These are phyloP conservation scores for Neopestalotiopsis clavispora DNA, from an alignment of 2,329 filamentous ascomycete species.

Conservation along the genomic window DNA sequence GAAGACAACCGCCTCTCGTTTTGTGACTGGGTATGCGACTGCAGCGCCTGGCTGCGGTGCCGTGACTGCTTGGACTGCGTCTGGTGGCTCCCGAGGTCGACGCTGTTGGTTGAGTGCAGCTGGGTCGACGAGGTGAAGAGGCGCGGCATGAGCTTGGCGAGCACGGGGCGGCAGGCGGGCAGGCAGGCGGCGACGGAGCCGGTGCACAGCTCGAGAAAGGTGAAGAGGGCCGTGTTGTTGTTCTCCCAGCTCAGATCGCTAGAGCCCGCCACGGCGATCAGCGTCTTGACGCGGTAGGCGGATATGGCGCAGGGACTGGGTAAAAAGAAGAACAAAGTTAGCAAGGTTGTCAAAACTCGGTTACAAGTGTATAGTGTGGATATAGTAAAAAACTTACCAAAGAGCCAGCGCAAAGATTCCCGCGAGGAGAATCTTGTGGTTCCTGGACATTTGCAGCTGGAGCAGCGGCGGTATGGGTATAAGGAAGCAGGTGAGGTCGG, in stretches of 20 bases:
- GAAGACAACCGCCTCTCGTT: background rate
- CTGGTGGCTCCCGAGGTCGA: background rate
- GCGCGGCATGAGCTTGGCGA: constrained; percentile 9
- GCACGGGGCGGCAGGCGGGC: background rate
- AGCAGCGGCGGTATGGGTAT: constrained; percentile 13
- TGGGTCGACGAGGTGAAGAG: constrained; percentile 10
- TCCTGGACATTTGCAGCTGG: constrained; percentile 6
- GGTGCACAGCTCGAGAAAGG: constrained; percentile 4
- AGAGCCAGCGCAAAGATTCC: constrained; percentile 14
- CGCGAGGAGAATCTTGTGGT: constrained; percentile 8
- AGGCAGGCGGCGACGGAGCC: constrained; percentile 15
- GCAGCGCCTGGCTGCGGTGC: no score
- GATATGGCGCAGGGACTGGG: constrained; percentile 13
- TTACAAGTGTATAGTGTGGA: no score
- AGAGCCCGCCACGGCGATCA: background rate
- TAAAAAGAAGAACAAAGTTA: background rate
- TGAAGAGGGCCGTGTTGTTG: constrained; percentile 3
- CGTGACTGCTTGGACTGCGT: background rate
- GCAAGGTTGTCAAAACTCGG: background rate
- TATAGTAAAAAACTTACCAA: background rate
- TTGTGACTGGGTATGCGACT: background rate
- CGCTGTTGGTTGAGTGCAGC: background rate
- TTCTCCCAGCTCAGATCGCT: constrained; percentile 15
- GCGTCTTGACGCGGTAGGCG: constrained; percentile 11
- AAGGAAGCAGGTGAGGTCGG: constrained; percentile 14